Evolutionary conservation across 1,284 basidiomycete species (phyloP).

Genomic region (Ceratobasidium sp.): DNA sequence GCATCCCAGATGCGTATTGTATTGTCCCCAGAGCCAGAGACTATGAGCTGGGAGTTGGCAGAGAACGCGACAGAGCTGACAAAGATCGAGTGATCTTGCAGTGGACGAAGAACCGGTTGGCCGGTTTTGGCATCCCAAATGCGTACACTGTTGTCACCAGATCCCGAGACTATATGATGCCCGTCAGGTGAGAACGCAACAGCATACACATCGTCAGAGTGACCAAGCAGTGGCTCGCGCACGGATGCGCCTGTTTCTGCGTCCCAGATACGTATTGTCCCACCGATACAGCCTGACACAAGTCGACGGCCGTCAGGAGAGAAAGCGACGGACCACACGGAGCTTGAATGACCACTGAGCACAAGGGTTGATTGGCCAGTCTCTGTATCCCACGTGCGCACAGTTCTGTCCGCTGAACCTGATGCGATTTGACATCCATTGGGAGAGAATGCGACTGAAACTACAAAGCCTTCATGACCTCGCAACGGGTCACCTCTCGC

Average conservation of each 20-base stretch:
- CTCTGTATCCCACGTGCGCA: slow-evolving; percentile 34
- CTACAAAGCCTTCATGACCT: slow-evolving; percentile 16
- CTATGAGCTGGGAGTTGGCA: slow-evolving; percentile 50
- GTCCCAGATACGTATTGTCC: slow-evolving; percentile 35
- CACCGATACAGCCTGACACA: slow-evolving; percentile 23
- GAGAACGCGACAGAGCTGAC: slow-evolving; percentile 58
- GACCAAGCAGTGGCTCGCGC: background rate
- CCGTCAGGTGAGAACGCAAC: slow-evolving; percentile 21
- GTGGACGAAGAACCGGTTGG: background rate
- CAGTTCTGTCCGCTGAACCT: slow-evolving; percentile 9
- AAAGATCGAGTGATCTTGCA: slow-evolving; percentile 2
- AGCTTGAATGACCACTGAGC: slow-evolving; percentile 13
- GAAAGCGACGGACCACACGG: slow-evolving; percentile 19
- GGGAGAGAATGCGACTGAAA: slow-evolving; percentile 12
- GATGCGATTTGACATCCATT: slow-evolving; percentile 28
- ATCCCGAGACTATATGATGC: slow-evolving; percentile 15
- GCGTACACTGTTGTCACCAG: background rate
- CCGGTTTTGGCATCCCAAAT: background rate
- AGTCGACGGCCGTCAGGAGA: slow-evolving; percentile 34
- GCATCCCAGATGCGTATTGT: slow-evolving; percentile 44
- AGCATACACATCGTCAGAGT: background rate
- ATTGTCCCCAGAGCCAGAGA: slow-evolving; percentile 31
- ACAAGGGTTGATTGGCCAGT: background rate
- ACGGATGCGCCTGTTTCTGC: background rate
- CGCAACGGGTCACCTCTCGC: background rate